Conservation (phyloP, 164 flowering plant genomes). For the Tinospora cordifolia region DNA sequence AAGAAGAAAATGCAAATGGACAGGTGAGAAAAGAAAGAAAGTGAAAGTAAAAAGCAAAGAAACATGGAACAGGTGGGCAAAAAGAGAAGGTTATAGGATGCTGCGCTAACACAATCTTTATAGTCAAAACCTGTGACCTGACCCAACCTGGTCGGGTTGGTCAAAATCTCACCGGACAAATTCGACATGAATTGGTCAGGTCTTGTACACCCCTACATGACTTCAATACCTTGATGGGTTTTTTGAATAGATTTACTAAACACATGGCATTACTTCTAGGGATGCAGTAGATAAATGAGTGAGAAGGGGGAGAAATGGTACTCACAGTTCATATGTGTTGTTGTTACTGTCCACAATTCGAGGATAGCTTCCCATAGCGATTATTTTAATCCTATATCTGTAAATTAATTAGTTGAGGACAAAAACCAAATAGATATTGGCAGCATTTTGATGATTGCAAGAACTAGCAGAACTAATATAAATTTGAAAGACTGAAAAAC, state of each 20-base stretch:
- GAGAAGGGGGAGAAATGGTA: slow-evolving; percentile 7
- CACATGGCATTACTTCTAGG: background rate
- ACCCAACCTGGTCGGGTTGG: no score
- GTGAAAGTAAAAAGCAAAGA: no score
- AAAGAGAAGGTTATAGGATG: no score
- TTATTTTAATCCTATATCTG: slow-evolving; percentile 84
- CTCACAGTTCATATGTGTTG: slow-evolving; percentile 90
- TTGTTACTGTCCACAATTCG: slow-evolving; percentile 81
- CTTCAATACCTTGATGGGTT: background rate
- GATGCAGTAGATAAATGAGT: background rate
- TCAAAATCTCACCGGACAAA: no score
- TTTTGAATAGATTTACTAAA: background rate
- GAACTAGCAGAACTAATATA: background rate
- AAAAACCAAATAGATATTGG: background rate
- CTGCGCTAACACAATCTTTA: no score
- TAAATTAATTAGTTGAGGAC: slow-evolving; percentile 31
- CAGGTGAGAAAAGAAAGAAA: no score
- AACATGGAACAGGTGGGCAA: no score
- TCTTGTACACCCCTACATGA: no score
- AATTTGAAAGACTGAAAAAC: background rate
- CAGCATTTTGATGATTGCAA: background rate
- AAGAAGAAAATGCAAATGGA: no score
- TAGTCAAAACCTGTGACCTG: no score
- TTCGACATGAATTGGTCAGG: no score
- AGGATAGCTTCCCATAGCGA: slow-evolving; percentile 98